Evolutionary conservation across 2,329 filamentous ascomycete species (phyloP).

Genomic region (Macrophomina tecta): DNA sequence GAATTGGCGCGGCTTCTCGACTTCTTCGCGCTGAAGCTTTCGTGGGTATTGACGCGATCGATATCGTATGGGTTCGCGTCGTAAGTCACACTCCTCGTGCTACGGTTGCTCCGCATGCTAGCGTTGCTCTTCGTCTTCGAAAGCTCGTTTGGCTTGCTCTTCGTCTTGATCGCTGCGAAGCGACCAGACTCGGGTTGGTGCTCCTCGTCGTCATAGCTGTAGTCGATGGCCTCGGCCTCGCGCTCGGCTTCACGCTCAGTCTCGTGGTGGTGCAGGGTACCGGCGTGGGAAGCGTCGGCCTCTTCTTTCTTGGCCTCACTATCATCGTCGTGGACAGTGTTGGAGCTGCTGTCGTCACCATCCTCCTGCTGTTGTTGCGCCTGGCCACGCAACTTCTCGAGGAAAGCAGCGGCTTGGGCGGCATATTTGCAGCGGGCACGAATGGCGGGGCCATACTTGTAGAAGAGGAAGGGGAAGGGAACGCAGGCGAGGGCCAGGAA

Average conservation of each 20-base stretch:
- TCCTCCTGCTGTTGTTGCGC: not conserved
- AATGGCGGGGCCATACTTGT: conserved; percentile 66
- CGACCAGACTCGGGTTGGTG: conserved; percentile 25
- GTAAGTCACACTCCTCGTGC: conserved; percentile 37
- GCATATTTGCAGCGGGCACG: conserved; percentile 69
- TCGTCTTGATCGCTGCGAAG: conserved; percentile 47
- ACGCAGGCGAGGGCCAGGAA: conserved; percentile 31
- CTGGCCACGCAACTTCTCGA: conserved; percentile 41
- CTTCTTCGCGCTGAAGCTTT: conserved; percentile 45
- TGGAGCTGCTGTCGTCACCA: conserved; percentile 31
- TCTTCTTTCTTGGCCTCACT: conserved; percentile 3
- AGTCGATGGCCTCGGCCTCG: conserved; percentile 29
- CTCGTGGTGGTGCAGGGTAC: conserved; percentile 4
- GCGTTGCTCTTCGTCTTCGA: conserved; percentile 34
- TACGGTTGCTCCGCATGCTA: conserved; percentile 35
- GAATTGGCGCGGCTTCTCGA: not conserved
- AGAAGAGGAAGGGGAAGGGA: conserved; percentile 66
- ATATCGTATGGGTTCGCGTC: conserved; percentile 55
- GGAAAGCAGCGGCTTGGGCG: conserved; percentile 64
- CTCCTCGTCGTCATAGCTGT: conserved; percentile 34
- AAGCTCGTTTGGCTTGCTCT: not conserved
- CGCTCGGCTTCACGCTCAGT: conserved; percentile 29
- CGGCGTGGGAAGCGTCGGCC: not conserved
- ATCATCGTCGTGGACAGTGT: not conserved
- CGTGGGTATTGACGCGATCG: conserved; percentile 56